Percentiles rank a stretch among this genome's conserved stretches.
Conservation (phyloP, 2,329 filamentous ascomycete species). For the Cordyceps pruinosa region DNA sequence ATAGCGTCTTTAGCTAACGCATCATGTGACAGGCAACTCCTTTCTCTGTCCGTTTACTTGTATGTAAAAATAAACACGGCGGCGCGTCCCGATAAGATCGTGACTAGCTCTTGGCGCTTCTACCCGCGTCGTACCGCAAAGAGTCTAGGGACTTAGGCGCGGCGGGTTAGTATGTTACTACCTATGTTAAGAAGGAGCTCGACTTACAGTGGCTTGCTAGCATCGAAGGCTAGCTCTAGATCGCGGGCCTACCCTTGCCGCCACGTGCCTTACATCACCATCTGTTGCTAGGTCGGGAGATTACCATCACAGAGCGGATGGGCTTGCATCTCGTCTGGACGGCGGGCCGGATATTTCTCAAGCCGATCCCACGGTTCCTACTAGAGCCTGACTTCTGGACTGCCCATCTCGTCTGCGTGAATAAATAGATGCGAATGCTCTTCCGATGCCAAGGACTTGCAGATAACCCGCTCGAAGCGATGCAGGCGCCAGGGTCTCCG, state of each 20-base stretch:
- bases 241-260: not conserved
- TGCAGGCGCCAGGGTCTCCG: not conserved
- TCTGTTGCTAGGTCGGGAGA: not conserved
- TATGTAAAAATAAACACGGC: too few relatives aligned
- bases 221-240: not conserved
- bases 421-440: not conserved
- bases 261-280: not conserved
- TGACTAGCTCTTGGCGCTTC: too few relatives aligned
- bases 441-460: not conserved
- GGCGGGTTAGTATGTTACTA: too few relatives aligned
- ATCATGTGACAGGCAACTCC: not conserved
- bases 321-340: too few relatives aligned
- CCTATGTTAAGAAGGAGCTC: not conserved
- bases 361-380: not conserved
- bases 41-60: too few relatives aligned
- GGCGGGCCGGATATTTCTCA: not conserved
- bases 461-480: not conserved
- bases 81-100: too few relatives aligned
- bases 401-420: not conserved
- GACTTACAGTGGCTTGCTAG: not conserved
- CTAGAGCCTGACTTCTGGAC: not conserved
- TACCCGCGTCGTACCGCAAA: too few relatives aligned
- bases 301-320: not conserved
- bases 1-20: not conserved
- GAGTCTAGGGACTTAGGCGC: too few relatives aligned